Conservation (phyloP, 2,329 filamentous ascomycete species). For the Colletotrichum karsti region DNA sequence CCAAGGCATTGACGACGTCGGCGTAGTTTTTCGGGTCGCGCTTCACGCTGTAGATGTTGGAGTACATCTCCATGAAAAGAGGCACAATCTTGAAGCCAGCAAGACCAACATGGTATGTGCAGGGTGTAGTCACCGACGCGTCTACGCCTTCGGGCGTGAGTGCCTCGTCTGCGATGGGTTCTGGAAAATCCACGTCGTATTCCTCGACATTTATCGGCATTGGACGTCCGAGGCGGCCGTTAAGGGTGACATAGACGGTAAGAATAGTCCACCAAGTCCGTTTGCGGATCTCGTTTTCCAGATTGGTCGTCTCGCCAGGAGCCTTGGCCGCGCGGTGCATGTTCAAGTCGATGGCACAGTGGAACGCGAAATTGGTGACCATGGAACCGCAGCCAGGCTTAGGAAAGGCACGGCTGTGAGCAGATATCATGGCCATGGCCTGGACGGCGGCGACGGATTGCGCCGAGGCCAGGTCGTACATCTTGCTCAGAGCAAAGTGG, state of each 20-base stretch:
- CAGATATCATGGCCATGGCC: conserved; percentile 75
- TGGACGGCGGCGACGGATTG: conserved; percentile 75
- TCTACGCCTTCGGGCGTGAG: conserved; percentile 73
- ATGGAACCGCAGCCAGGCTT: conserved; percentile 81
- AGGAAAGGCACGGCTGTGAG: conserved; percentile 79
- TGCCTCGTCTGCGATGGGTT: conserved; percentile 75
- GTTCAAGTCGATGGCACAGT: conserved; percentile 77
- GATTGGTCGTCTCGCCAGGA: conserved; percentile 54
- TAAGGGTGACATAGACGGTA: conserved; percentile 71
- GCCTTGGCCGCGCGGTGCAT: conserved; percentile 75
- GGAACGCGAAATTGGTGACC: conserved; percentile 70
- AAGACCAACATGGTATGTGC: conserved; percentile 73
- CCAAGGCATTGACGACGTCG: conserved; percentile 69
- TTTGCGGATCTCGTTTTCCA: conserved; percentile 80
- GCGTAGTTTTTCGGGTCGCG: conserved; percentile 71
- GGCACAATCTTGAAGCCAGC: conserved; percentile 71
- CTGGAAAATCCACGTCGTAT: conserved; percentile 81
- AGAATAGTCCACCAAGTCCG: conserved; percentile 80
- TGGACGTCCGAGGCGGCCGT: conserved; percentile 79
- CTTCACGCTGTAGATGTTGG: conserved; percentile 77
- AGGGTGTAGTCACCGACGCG: conserved; percentile 62
- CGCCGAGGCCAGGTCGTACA: conserved; percentile 70
- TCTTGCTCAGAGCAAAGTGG: conserved; percentile 76
- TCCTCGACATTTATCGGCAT: conserved; percentile 79
- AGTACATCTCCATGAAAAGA: conserved; percentile 78